Conservation (phyloP, 1,284 basidiomycete genomes). For the Psilocybe mexicana region DNA sequence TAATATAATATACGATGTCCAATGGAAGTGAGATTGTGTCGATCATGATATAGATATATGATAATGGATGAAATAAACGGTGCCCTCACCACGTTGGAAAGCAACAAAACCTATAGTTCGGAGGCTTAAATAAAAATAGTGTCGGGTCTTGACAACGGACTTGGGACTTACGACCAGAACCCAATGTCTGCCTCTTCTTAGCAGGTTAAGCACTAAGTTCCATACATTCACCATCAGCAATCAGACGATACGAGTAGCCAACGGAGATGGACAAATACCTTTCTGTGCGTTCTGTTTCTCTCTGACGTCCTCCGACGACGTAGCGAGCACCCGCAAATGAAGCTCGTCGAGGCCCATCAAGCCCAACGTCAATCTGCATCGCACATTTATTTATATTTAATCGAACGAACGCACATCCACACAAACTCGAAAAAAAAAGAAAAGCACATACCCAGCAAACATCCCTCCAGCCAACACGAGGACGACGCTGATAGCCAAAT, state of each 20-base stretch:
- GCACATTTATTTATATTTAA: not conserved
- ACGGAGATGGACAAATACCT: constrained; percentile 41
- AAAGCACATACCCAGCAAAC: constrained; percentile 72
- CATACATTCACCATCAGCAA: not conserved
- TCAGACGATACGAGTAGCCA: not conserved
- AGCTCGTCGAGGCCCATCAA: constrained; percentile 96
- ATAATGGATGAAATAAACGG: not conserved
- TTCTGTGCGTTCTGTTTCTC: constrained; percentile 75
- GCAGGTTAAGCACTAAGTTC: constrained; percentile 61
- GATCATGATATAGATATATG: not conserved
- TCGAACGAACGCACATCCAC: not conserved
- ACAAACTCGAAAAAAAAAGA: too few relatives aligned
- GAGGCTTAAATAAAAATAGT: not conserved
- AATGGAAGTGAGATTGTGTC: too few relatives aligned
- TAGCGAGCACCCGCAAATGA: constrained; percentile 84
- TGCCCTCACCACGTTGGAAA: constrained; percentile 58
- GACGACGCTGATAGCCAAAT: constrained; percentile 62
- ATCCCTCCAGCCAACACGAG: constrained; percentile 82
- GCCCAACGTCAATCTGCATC: constrained; percentile 76
- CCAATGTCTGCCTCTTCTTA: constrained; percentile 89
- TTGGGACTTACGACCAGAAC: constrained; percentile 81
- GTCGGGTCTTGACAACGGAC: constrained; percentile 27
- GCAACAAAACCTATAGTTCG: constrained; percentile 66
- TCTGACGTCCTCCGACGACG: constrained; percentile 72
- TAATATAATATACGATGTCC: not conserved